A percentile compares a stretch with the other conserved stretches of the same genome.
phyloP scores from a whole-genome alignment of 2,329 filamentous ascomycete species.

The Elsinoe necatrix region DNA sequence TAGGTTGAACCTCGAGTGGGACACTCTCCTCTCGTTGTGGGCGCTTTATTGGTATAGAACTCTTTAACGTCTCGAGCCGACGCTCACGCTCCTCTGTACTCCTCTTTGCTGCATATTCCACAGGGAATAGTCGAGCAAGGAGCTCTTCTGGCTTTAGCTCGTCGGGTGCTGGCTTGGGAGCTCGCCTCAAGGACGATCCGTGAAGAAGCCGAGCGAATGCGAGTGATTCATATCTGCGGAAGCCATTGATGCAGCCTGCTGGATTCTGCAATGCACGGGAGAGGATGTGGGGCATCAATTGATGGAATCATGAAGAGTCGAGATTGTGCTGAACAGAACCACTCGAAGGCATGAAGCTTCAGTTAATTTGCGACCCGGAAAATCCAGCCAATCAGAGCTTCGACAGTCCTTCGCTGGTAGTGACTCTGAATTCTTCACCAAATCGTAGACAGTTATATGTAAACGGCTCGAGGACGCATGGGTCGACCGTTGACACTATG shows the following conservation, averaged over 20 bases:
- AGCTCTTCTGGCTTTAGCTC: slow-evolving; percentile 21
- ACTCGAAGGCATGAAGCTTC: not conserved
- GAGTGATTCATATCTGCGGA: not conserved
- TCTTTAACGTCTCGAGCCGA: not conserved
- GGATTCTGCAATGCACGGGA: not conserved
- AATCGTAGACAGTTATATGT: not conserved
- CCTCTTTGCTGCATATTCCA: slow-evolving; percentile 28
- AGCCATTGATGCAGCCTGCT: not conserved
- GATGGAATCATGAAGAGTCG: not conserved
- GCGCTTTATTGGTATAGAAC: not conserved
- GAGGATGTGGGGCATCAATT: slow-evolving; percentile 14
- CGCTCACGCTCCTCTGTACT: not conserved
- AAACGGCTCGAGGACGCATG: slow-evolving; percentile 1
- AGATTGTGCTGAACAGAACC: not conserved
- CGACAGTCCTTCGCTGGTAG: not conserved
- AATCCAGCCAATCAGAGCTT: not conserved
- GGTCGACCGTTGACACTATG: slow-evolving; percentile 15
- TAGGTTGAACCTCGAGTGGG: slow-evolving; percentile 7
- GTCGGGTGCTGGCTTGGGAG: not conserved
- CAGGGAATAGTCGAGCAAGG: slow-evolving; percentile 48
- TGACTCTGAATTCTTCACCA: not conserved
- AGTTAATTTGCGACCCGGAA: not conserved
- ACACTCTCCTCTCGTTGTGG: not conserved
- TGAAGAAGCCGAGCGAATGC: not conserved
- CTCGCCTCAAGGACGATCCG: not conserved